Evolutionary conservation across 2,329 filamentous ascomycete species (phyloP).

Genomic region (Bretziella fagacearum): DNA sequence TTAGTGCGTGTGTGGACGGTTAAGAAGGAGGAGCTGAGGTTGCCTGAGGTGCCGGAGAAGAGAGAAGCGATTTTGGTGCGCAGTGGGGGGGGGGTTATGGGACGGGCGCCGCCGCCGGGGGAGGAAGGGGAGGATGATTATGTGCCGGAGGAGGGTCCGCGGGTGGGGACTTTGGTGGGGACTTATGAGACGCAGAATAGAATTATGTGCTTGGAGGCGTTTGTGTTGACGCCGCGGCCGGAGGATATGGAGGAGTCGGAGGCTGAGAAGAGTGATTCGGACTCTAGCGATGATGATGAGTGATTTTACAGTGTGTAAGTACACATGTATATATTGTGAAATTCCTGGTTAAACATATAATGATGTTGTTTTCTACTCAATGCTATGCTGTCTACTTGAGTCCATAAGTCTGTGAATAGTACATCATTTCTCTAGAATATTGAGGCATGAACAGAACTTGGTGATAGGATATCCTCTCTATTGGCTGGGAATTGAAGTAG

Average conservation of each 20-base stretch:
- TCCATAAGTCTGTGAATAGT: no score
- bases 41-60: constrained; percentile 17
- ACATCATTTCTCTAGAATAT: no score
- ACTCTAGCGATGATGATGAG: constrained; percentile 23
- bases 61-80: constrained; percentile 19
- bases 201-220: constrained; percentile 76
- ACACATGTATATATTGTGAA: no score
- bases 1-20: constrained; percentile 64
- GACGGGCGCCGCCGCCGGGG: background rate
- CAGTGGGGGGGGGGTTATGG: constrained; percentile 8
- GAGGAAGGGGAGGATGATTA: constrained; percentile 10
- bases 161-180: constrained; percentile 50
- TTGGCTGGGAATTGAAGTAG: no score
- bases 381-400: no score
- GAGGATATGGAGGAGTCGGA: constrained; percentile 40
- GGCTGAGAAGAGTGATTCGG: constrained; percentile 26
- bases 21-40: constrained; percentile 20
- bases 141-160: constrained; percentile 21
- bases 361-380: no score
- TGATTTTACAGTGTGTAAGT: no score
- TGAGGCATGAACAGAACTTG: no score
- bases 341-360: no score
- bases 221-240: constrained; percentile 60
- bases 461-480: no score
- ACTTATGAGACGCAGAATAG: constrained; percentile 73